These are phyloP conservation scores for Bacterosira constricta DNA, from an alignment of 108 stramenopile genomes.

Conservation along the genomic window DNA sequence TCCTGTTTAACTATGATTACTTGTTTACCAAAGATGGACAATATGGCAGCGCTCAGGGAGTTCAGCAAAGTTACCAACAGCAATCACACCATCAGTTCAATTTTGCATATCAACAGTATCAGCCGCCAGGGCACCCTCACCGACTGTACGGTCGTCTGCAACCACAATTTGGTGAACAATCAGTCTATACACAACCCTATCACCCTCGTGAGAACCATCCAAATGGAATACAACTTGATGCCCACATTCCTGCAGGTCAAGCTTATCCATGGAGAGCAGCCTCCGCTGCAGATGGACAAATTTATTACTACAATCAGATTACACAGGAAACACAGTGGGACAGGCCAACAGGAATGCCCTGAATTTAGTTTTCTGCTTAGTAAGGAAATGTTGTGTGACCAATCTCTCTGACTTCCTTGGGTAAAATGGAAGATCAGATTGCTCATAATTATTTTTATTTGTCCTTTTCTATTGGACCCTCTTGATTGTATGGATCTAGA, in stretches of 20 bases:
- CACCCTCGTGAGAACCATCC: slow-evolving; percentile 41
- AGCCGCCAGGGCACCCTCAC: slow-evolving; percentile 20
- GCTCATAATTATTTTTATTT: too few species aligned
- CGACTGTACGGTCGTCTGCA: neutral
- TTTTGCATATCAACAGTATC: slow-evolving; percentile 44
- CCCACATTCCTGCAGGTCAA: slow-evolving; percentile 27
- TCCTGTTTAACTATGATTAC: neutral
- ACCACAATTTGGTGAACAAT: slow-evolving; percentile 37
- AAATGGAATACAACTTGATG: slow-evolving; percentile 3
- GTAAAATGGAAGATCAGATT: too few species aligned
- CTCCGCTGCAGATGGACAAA: slow-evolving; percentile 76
- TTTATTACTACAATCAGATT: slow-evolving; percentile 91
- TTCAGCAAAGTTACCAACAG: slow-evolving; percentile 48
- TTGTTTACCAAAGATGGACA: slow-evolving; percentile 40
- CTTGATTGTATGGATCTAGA: too few species aligned
- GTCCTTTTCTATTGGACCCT: too few species aligned
- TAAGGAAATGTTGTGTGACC: too few species aligned
- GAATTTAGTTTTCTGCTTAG: slow-evolving; percentile 17
- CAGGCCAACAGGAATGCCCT: slow-evolving; percentile 84
- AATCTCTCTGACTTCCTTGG: too few species aligned
- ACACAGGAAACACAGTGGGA: slow-evolving; percentile 90
- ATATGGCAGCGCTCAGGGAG: slow-evolving; percentile 48
- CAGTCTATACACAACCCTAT: slow-evolving; percentile 48
- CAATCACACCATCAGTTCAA: slow-evolving; percentile 51
- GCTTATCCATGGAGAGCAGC: slow-evolving; percentile 70